Conservation (phyloP, 139 green algal species). For the Chlamydomonas applanata region DNA sequence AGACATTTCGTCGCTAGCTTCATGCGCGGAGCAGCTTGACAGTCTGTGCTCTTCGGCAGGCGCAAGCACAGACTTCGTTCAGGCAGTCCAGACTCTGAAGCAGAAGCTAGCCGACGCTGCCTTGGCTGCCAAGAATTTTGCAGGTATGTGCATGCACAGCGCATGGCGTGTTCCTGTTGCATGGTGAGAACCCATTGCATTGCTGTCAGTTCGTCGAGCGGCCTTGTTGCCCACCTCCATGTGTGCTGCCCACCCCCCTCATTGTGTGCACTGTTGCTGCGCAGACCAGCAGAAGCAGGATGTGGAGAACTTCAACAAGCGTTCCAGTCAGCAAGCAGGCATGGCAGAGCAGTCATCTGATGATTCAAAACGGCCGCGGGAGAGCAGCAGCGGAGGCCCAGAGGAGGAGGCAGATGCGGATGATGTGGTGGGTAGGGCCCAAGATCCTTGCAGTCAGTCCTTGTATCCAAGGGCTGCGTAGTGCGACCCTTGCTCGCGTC, state of each 20-base stretch:
- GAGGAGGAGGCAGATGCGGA: neutral
- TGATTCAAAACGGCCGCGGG: constrained; percentile 46
- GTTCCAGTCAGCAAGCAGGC: constrained; percentile 40
- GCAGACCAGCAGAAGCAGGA: constrained; percentile 58
- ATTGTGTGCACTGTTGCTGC: constrained; percentile 21
- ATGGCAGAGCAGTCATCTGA: constrained; percentile 18
- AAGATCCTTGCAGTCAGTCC: too few species aligned
- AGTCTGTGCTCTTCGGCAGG: constrained; percentile 16
- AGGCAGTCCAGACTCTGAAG: too few species aligned
- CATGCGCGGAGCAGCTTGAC: constrained; percentile 1
- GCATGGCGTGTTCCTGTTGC: too few species aligned
- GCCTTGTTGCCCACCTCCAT: too few species aligned
- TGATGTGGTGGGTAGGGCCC: neutral
- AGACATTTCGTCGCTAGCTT: neutral
- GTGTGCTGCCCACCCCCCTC: too few species aligned
- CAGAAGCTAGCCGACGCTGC: too few species aligned
- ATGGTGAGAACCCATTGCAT: too few species aligned
- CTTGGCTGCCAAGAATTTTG: too few species aligned
- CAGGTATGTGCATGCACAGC: too few species aligned
- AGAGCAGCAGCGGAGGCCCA: neutral
- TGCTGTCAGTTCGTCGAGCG: too few species aligned
- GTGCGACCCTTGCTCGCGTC: too few species aligned
- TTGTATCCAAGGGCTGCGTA: too few species aligned
- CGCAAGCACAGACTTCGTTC: constrained; percentile 23
- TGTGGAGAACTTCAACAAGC: constrained; percentile 62